These are phyloP conservation scores for Eucalyptus cladocalyx DNA, from an alignment of 345 rosid genomes.

Conservation along the genomic window DNA sequence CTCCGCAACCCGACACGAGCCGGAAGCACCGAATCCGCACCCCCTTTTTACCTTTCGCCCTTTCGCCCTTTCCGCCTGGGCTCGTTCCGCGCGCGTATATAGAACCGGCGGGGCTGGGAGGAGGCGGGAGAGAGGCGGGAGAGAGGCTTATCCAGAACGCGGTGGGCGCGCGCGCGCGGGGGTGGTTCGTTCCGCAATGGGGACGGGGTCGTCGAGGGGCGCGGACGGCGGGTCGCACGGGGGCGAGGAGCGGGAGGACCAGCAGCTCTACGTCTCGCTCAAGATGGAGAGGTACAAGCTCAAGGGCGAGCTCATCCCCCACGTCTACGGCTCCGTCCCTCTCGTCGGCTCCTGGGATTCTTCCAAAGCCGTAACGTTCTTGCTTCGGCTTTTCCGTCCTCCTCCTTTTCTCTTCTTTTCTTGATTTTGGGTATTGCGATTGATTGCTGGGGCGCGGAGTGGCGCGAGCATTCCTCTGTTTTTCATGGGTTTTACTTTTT, in stretches of 20 bases:
- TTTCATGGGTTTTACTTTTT: background rate
- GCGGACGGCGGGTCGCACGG: conserved; percentile 34
- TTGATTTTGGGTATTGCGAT: background rate
- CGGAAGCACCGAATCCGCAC: background rate
- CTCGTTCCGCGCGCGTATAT: background rate
- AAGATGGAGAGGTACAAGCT: conserved; percentile 81
- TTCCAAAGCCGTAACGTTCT: conserved; percentile 56
- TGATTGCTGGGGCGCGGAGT: background rate
- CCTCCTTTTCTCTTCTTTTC: background rate
- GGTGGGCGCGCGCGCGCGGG: background rate
- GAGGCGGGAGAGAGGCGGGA: background rate
- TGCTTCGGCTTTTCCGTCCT: background rate
- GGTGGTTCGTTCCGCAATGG: conserved; percentile 26
- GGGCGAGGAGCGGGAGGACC: conserved; percentile 45
- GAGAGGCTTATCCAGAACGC: background rate
- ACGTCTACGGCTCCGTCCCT: conserved; percentile 85
- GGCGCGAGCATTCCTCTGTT: background rate
- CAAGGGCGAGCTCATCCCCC: conserved; percentile 82
- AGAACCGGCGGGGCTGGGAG: background rate
- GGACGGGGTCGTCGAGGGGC: conserved; percentile 58
- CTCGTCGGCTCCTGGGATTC: conserved; percentile 96
- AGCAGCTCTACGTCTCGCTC: conserved; percentile 71
- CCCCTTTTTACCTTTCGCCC: background rate
- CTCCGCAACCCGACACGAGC: background rate
- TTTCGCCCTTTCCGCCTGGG: background rate